These are phyloP conservation scores for Petrea volubilis DNA, from an alignment of 257 asterid species.

Conservation along the genomic window DNA sequence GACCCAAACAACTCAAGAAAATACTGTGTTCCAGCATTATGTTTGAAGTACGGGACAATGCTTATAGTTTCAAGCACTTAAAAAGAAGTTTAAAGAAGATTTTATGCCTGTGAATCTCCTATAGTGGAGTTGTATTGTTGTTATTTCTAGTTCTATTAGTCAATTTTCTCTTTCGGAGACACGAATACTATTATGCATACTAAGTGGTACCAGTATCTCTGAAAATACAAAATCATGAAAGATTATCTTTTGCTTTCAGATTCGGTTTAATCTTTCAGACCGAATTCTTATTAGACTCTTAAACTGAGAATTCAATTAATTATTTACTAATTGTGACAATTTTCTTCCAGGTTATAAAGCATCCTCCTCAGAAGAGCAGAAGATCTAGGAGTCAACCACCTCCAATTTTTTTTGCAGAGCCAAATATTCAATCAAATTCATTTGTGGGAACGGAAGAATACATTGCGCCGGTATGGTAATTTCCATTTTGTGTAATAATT, in stretches of 20 bases:
- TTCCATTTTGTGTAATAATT: conserved; percentile 3
- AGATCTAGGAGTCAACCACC: conserved; percentile 77
- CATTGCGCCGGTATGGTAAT: conserved; percentile 83
- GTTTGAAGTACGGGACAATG: neutral
- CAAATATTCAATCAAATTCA: conserved; percentile 85
- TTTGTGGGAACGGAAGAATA: conserved; percentile 99
- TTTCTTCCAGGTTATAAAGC: conserved; percentile 70
- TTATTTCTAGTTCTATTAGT: neutral
- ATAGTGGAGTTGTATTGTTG: neutral
- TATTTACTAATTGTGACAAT: neutral
- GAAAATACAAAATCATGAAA: neutral
- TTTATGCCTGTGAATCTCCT: neutral
- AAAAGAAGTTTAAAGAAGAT: neutral
- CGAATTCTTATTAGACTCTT: conserved; percentile 3
- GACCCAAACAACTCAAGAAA: neutral
- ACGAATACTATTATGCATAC: no score
- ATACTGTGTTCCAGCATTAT: neutral
- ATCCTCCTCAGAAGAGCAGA: conserved; percentile 55
- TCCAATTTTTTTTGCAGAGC: conserved; percentile 88
- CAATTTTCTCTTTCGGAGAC: neutral
- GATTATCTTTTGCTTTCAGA: no score
- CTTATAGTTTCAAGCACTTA: neutral
- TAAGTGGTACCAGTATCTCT: neutral
- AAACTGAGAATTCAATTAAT: conserved; percentile 1
- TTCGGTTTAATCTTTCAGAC: no score